phyloP scores from a whole-genome alignment of 2,329 filamentous ascomycete genomes.

The Chaetomium globosum region DNA sequence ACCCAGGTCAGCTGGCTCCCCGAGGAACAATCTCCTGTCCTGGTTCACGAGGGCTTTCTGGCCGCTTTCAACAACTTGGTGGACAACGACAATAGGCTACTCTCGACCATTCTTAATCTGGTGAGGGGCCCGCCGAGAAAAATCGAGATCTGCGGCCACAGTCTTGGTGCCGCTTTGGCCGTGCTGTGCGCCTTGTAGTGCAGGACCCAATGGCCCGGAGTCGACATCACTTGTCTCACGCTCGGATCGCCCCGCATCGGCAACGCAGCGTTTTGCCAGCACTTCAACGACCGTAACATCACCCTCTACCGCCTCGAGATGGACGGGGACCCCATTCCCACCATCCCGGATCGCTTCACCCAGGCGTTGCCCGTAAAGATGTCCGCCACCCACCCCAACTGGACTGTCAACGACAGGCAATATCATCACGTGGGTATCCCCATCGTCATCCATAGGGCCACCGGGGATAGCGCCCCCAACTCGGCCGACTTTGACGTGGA shows the following conservation, averaged over 20 bases:
- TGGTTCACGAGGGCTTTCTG: constrained; percentile 25
- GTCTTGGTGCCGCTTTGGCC: constrained; percentile 19
- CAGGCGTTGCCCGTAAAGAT: constrained; percentile 21
- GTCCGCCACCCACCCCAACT: constrained; percentile 1
- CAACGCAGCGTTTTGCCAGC: constrained; percentile 14
- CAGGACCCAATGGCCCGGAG: constrained; percentile 19
- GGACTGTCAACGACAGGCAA: constrained; percentile 1
- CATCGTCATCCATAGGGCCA: constrained; percentile 12
- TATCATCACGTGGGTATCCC: constrained; percentile 22
- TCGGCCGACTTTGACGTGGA: constrained; percentile 14
- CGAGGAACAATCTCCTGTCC: background rate
- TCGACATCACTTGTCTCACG: constrained; percentile 19
- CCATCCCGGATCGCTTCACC: constrained; percentile 22
- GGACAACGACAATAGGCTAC: constrained; percentile 2
- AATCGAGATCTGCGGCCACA: constrained; percentile 26
- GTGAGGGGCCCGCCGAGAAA: background rate
- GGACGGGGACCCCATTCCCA: constrained; percentile 21
- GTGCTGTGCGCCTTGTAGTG: constrained; percentile 21
- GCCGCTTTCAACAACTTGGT: constrained; percentile 20
- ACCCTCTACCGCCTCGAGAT: constrained; percentile 15
- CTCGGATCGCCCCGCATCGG: constrained; percentile 19
- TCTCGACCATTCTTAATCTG: background rate
- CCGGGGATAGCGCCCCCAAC: background rate
- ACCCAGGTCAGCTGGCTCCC: constrained; percentile 19
- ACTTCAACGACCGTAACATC: constrained; percentile 9